phyloP scores from a whole-genome alignment of 2,329 filamentous ascomycete genomes.

The Xylaria sp. region DNA sequence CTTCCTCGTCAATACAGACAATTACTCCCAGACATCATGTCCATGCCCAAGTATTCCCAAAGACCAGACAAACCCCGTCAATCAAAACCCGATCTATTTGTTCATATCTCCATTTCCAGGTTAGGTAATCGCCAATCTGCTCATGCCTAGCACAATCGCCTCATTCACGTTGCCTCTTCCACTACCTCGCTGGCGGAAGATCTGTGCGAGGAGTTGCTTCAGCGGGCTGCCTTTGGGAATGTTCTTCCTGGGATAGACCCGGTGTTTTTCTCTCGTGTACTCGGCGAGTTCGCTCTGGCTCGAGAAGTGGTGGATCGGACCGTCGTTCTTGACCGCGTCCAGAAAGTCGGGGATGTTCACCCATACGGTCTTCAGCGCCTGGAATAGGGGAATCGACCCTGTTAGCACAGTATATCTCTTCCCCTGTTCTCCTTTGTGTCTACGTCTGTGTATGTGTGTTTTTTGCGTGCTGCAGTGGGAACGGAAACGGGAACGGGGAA shows the following conservation, averaged over 20 bases:
- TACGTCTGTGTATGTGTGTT: too few relatives aligned
- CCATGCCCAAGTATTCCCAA: not conserved
- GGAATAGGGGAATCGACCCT: too few relatives aligned
- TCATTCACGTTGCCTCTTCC: not conserved
- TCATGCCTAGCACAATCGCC: constrained; percentile 1
- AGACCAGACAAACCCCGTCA: not conserved
- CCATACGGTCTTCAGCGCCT: constrained; percentile 57
- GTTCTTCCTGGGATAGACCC: constrained; percentile 59
- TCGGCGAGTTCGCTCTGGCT: constrained; percentile 49
- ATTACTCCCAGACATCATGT: constrained; percentile 5
- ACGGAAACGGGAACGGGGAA: not conserved
- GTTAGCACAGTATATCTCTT: not conserved
- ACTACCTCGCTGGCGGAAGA: constrained; percentile 35
- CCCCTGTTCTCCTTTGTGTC: too few relatives aligned
- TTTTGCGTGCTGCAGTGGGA: too few relatives aligned
- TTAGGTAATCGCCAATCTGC: constrained; percentile 3
- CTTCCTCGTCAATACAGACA: constrained; percentile 24
- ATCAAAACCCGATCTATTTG: not conserved
- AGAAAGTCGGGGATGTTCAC: constrained; percentile 65
- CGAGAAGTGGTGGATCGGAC: constrained; percentile 50
- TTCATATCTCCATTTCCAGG: not conserved
- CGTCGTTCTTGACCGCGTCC: constrained; percentile 46
- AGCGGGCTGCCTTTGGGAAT: constrained; percentile 57
- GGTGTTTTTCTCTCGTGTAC: constrained; percentile 53
- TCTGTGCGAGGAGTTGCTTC: constrained; percentile 51